phyloP scores from a whole-genome alignment of 2,329 filamentous ascomycete genomes.

The Colletotrichum simmondsii region DNA sequence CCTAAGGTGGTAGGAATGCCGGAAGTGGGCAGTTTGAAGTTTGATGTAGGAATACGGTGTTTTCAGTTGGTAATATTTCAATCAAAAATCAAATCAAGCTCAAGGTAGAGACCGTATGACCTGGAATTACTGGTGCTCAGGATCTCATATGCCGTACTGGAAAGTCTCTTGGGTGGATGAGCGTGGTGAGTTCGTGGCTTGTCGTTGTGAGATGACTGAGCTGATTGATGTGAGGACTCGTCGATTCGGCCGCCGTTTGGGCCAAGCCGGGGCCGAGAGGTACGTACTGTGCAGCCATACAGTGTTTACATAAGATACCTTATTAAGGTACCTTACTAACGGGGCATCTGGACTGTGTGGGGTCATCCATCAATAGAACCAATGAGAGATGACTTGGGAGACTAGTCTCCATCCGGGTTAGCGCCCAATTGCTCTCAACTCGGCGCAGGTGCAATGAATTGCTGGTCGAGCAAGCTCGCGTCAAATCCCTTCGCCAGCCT shows the following conservation, averaged over 20 bases:
- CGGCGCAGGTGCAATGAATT: conserved; percentile 15
- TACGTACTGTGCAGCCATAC: conserved; percentile 3
- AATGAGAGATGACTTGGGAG: accelerated
- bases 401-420: not conserved
- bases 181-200: not conserved
- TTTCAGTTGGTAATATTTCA: not conserved
- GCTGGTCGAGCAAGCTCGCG: conserved; percentile 23
- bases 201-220: not conserved
- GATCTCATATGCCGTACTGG: not conserved
- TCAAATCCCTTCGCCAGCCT: conserved; percentile 33
- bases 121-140: not conserved
- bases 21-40: not conserved
- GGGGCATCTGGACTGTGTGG: not conserved
- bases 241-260: not conserved
- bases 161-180: not conserved
- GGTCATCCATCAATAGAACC: accelerated
- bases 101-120: not conserved
- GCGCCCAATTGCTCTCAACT: conserved; percentile 14
- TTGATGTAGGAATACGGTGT: not conserved
- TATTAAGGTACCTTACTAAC: no score
- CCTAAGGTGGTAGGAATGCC: not conserved
- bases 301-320: no score
- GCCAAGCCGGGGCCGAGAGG: not conserved
- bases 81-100: not conserved
- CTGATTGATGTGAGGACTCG: not conserved